phyloP scores from a whole-genome alignment of 78 protist genomes.

The Dictyostelium firmibasis region DNA sequence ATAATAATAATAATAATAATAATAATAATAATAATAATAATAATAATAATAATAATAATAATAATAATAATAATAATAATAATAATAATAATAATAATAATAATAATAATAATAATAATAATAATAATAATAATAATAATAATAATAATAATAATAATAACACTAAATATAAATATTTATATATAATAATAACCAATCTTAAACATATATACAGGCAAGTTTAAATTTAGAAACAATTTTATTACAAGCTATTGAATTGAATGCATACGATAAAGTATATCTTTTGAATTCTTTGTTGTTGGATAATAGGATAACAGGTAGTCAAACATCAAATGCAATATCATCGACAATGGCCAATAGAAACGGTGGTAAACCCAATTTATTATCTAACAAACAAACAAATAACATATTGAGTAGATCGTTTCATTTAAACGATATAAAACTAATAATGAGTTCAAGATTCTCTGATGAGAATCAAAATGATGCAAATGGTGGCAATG shows the following conservation, averaged over 20 bases:
- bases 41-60: too few species aligned
- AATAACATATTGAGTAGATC: not conserved
- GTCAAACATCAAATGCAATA: not conserved
- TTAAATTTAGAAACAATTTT: conserved; percentile 32
- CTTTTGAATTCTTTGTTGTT: not conserved
- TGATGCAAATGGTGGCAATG: not conserved
- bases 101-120: too few species aligned
- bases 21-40: too few species aligned
- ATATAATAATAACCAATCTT: not conserved
- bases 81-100: too few species aligned
- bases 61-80: too few species aligned
- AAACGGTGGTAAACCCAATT: not conserved
- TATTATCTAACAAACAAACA: not conserved
- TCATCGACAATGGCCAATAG: not conserved
- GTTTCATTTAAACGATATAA: conserved; percentile 40
- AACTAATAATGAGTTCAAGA: conserved; percentile 12
- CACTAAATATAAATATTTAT: too few species aligned
- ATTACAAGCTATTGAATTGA: conserved; percentile 45
- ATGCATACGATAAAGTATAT: conserved; percentile 29
- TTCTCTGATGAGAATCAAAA: not conserved
- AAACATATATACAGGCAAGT: not conserved
- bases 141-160: too few species aligned
- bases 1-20: too few species aligned
- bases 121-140: too few species aligned
- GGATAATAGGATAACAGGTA: not conserved